Conservation (phyloP, 208 protist genomes). For the Herpetomonas tarakana region DNA sequence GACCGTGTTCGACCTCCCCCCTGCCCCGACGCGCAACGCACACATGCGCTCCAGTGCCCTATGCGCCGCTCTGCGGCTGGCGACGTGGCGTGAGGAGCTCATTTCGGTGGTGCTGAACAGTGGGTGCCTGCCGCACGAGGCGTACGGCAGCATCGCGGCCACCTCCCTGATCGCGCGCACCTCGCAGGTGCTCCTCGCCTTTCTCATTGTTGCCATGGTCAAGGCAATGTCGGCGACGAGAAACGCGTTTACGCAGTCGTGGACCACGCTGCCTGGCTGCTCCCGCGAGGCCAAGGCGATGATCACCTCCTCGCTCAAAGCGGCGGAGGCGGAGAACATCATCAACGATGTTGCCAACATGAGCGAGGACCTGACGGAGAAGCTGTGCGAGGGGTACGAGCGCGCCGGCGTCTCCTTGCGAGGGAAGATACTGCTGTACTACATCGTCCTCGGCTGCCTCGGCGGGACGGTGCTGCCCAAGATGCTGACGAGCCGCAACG, state of each 20-base stretch:
- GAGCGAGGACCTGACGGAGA: constrained; percentile 20
- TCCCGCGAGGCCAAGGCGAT: constrained; percentile 28
- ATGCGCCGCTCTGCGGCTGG: constrained; percentile 75
- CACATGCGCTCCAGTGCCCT: constrained; percentile 82
- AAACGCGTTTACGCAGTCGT: constrained; percentile 41
- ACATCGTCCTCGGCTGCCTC: constrained; percentile 60
- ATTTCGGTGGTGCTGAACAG: constrained; percentile 56
- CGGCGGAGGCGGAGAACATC: constrained; percentile 12
- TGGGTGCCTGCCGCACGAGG: constrained; percentile 33
- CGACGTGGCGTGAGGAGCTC: constrained; percentile 56
- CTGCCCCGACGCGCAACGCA: constrained; percentile 47
- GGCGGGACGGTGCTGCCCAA: constrained; percentile 42
- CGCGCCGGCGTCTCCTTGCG: constrained; percentile 46
- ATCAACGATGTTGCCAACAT: constrained; percentile 22
- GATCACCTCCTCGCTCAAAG: constrained; percentile 21
- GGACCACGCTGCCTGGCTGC: constrained; percentile 20
- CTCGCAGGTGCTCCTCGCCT: constrained; percentile 78
- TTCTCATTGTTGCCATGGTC: constrained; percentile 61
- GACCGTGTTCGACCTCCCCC: constrained; percentile 46
- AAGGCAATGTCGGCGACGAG: constrained; percentile 52
- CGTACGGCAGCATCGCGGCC: constrained; percentile 46
- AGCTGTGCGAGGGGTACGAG: constrained; percentile 30
- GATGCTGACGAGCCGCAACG: constrained; percentile 34
- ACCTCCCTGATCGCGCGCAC: constrained; percentile 36
- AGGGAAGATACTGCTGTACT: constrained; percentile 72